Evolutionary conservation across 2,329 filamentous ascomycete species (phyloP).

Genomic region (Emmonsiellopsis sp.): DNA sequence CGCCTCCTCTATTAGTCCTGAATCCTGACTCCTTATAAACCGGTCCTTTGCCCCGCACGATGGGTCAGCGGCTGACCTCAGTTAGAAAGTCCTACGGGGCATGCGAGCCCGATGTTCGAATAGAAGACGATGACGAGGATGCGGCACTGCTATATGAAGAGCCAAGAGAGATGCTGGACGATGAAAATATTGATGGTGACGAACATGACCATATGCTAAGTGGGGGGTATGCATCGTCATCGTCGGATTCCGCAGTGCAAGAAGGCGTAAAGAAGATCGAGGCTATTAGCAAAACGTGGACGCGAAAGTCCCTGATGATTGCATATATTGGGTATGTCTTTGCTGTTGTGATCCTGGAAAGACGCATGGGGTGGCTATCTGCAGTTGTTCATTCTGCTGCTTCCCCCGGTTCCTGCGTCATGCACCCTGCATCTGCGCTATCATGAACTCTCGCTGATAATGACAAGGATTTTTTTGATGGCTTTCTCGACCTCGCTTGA

Average conservation of each 20-base stretch:
- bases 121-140: slow-evolving; percentile 7
- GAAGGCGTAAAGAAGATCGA: slow-evolving; percentile 44
- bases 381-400: neutral
- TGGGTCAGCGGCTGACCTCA: slow-evolving; percentile 6
- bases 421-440: neutral
- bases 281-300: slow-evolving; percentile 45
- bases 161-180: slow-evolving; percentile 4
- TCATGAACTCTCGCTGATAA: neutral
- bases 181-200: neutral
- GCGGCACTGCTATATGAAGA: slow-evolving; percentile 9
- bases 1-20: neutral
- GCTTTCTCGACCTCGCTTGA: slow-evolving; percentile 59
- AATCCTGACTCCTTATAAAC: neutral
- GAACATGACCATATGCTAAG: neutral
- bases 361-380: neutral
- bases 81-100: slow-evolving; percentile 10
- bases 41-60: neutral
- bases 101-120: slow-evolving; percentile 9
- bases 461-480: slow-evolving; percentile 47
- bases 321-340: slow-evolving; percentile 26
- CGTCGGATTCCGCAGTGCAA: slow-evolving; percentile 23
- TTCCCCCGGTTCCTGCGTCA: neutral
- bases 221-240: slow-evolving; percentile 5
- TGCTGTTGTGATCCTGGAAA: neutral
- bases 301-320: slow-evolving; percentile 36